phyloP scores from a whole-genome alignment of 2,329 filamentous ascomycete species.

The Thelonectria rubi region DNA sequence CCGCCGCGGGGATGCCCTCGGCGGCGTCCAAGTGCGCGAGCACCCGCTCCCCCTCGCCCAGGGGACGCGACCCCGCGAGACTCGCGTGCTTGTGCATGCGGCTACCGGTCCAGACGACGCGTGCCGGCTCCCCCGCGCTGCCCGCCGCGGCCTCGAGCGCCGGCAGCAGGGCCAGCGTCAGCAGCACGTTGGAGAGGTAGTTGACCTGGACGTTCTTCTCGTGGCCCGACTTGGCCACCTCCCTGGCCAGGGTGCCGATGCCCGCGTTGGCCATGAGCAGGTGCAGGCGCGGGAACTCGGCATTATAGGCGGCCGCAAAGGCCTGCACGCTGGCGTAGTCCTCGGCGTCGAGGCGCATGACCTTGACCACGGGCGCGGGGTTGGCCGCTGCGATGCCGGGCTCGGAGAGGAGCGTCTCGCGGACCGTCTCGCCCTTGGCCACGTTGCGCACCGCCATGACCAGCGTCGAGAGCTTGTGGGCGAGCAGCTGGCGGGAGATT shows the following conservation, averaged over 20 bases:
- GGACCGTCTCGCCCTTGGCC: conserved; percentile 42
- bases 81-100: conserved; percentile 23
- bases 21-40: conserved; percentile 19
- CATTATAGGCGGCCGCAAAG: conserved; percentile 16
- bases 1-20: background rate
- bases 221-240: conserved; percentile 29
- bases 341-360: conserved; percentile 28
- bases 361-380: conserved; percentile 22
- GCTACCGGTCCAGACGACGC: conserved; percentile 35
- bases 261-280: conserved; percentile 34
- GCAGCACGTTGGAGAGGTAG: conserved; percentile 41
- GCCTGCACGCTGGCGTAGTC: conserved; percentile 26
- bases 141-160: conserved; percentile 32
- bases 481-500: conserved; percentile 49
- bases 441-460: conserved; percentile 53
- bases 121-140: background rate
- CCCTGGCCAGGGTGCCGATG: conserved; percentile 5
- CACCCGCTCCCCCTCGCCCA: conserved; percentile 2
- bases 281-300: conserved; percentile 9
- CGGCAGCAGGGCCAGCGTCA: conserved; percentile 34
- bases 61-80: background rate
- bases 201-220: conserved; percentile 42
- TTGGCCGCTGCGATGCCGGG: conserved; percentile 23
- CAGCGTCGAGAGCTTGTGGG: conserved; percentile 47
- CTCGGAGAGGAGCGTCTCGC: conserved; percentile 16